Evolutionary conservation across 352 stramenopile species (phyloP), one percentile per base, ranked within the genome.

Genomic region (Globisporangium ultimum): DNA sequence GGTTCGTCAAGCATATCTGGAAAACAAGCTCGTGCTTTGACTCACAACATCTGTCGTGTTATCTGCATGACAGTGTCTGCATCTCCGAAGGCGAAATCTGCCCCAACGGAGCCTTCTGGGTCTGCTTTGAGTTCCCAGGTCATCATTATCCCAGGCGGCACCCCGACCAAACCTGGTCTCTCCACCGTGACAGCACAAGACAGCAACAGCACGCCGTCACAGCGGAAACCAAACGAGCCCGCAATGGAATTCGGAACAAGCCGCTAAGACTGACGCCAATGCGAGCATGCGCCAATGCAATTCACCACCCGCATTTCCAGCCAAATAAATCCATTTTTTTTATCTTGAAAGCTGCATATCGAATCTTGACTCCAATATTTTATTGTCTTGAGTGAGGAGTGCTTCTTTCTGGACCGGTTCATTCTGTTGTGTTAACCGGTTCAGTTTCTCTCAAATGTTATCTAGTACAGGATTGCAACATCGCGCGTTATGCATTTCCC

Each of bases 201-300:
- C 40, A 6, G 2, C 11, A 45, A 15, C 40, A n/a, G 13, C 40
- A 86, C 68, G 11, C 78, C 71, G 15, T 47, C 53, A 38, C 88
- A 88, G 64, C 75, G 78, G 43, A 89, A 87, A 64, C 72, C 67
- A 18, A 60, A 68, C 10, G 80, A 87, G 42, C 83, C 84, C 41
- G 60, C 17, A n/a, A 5, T n/a, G 40, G 40, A 3, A 18, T 45
- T n/a, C 13, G 40, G 40, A n/a, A 45, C 40, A 10, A 45, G 17
- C 40, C 40, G 12, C 12, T 45, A 45, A 45, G 40, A 45, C 12
- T 10, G 40, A 18, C 17, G 40, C 40, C 12, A 45, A 2, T 18
- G 24, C 36, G 12, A 12, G 38, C 24, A 28, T 5, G 24, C 24
- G 24, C 24, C 24, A 2, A 28, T 28, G 24, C 24, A 5, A 28